Percentiles rank a stretch among this genome's conserved stretches.
Evolutionary conservation across 495 filamentous ascomycete genomes (phyloP).

Genomic region (Amniculicola lignicola): DNA sequence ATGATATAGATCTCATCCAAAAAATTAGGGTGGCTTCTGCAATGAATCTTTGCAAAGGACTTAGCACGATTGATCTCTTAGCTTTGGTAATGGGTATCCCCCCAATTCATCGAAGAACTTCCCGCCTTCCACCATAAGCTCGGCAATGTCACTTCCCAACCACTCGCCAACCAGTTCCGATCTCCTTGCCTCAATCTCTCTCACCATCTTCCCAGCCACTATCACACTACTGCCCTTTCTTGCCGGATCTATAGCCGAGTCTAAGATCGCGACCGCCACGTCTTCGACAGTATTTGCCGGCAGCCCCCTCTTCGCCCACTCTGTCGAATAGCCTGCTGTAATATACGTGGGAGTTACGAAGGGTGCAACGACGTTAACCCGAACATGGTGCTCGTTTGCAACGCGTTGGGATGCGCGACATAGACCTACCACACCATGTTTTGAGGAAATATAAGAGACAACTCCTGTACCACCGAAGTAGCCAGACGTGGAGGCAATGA

Average conservation of each 20-base stretch:
- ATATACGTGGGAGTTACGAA: constrained; percentile 33
- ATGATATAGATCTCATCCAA: too few relatives aligned
- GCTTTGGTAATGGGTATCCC: constrained; percentile 29
- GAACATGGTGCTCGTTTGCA: constrained; percentile 15
- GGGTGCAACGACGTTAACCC: constrained; percentile 23
- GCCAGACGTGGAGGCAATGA: constrained; percentile 28
- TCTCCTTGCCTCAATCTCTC: constrained; percentile 22
- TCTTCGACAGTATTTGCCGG: constrained; percentile 28
- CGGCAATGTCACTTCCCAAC: constrained; percentile 25
- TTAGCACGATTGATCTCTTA: too few relatives aligned
- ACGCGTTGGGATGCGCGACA: constrained; percentile 15
- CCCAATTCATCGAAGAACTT: constrained; percentile 31
- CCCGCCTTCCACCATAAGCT: constrained; percentile 21
- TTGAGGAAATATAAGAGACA: constrained; percentile 22
- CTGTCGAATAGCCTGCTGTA: constrained; percentile 16
- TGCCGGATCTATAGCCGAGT: constrained; percentile 4
- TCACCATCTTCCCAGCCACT: constrained; percentile 15
- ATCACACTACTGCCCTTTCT: constrained; percentile 18
- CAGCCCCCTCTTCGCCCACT: constrained; percentile 20
- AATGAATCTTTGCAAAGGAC: too few relatives aligned
- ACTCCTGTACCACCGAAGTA: constrained; percentile 28
- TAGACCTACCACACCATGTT: constrained; percentile 25
- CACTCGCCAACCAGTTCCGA: constrained; percentile 9
- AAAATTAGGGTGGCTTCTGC: too few relatives aligned
- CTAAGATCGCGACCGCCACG: constrained; percentile 19